phyloP scores from a whole-genome alignment of 2,329 filamentous ascomycete species.

The Cercospora sojina region DNA sequence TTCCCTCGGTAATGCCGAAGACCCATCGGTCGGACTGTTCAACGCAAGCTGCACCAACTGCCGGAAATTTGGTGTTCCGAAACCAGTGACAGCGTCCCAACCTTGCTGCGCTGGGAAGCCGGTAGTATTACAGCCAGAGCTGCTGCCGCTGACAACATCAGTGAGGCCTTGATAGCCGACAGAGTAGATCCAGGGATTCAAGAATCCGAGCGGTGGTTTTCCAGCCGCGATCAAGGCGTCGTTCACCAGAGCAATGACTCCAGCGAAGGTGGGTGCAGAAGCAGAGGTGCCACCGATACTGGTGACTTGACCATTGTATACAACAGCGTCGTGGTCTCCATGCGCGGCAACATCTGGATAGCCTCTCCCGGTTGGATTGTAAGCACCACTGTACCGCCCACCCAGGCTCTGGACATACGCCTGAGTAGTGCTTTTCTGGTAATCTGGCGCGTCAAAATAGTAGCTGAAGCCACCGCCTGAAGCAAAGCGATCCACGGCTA shows the following conservation, averaged over 20 bases:
- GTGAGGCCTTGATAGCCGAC: constrained; percentile 50
- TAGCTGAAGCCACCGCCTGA: constrained; percentile 50
- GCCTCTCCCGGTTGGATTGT: constrained; percentile 47
- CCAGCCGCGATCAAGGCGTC: constrained; percentile 56
- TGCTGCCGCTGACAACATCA: constrained; percentile 45
- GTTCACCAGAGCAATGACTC: constrained; percentile 61
- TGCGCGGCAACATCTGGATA: constrained; percentile 53
- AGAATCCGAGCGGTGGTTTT: constrained; percentile 54
- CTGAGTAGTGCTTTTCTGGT: constrained; percentile 45
- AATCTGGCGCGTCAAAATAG: constrained; percentile 46
- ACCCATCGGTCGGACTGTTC: neutral
- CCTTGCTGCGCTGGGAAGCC: constrained; percentile 35
- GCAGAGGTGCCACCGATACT: constrained; percentile 52
- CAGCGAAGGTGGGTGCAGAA: constrained; percentile 58
- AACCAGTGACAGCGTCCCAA: constrained; percentile 38
- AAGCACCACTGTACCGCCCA: constrained; percentile 44
- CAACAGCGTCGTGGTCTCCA: constrained; percentile 44
- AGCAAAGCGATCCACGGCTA: constrained; percentile 55
- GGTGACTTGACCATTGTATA: constrained; percentile 43
- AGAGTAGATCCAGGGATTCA: constrained; percentile 61
- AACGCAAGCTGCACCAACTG: constrained; percentile 3
- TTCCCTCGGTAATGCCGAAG: neutral
- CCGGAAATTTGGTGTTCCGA: constrained; percentile 32
- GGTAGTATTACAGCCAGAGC: constrained; percentile 28
- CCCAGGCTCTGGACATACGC: constrained; percentile 46